These are phyloP conservation scores for Ampelocalamus luodianensis DNA, from an alignment of 176 grass and related monocot genomes.

Conservation along the genomic window DNA sequence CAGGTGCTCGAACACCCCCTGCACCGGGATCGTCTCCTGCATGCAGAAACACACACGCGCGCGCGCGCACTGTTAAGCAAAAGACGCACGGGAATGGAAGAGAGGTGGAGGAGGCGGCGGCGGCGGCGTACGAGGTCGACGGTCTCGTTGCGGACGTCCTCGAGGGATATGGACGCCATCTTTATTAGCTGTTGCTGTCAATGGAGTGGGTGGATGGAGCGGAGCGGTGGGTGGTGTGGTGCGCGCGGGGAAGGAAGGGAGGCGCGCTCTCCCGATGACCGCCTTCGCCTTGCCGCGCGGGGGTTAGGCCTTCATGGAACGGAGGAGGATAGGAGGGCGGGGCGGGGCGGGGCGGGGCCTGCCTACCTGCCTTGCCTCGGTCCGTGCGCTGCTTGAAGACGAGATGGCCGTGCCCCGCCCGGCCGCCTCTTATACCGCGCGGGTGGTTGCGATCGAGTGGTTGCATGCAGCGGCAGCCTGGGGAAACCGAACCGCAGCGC, in stretches of 20 bases:
- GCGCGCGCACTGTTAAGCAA: neutral
- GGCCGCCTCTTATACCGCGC: slow-evolving; percentile 36
- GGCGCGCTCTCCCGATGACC: neutral
- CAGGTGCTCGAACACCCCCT: slow-evolving; percentile 80
- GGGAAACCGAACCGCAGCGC: neutral
- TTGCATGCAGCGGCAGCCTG: slow-evolving; percentile 6
- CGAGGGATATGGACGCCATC: slow-evolving; percentile 79
- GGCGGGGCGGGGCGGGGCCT: slow-evolving; percentile 19
- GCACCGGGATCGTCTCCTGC: slow-evolving; percentile 85
- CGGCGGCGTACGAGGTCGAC: slow-evolving; percentile 64
- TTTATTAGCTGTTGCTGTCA: neutral
- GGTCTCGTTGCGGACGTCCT: slow-evolving; percentile 80
- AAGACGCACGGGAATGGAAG: neutral
- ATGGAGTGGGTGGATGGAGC: neutral
- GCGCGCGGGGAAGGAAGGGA: slow-evolving; percentile 33
- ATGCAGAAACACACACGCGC: neutral
- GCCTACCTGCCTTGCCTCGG: slow-evolving; percentile 35
- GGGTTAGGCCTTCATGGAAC: slow-evolving; percentile 43
- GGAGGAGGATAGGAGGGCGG: neutral
- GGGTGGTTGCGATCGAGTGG: neutral
- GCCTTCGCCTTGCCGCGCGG: slow-evolving; percentile 25
- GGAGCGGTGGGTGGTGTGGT: neutral
- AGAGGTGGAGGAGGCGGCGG: no score
- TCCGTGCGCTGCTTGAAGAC: slow-evolving; percentile 43
- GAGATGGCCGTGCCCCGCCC: neutral